Conservation (phyloP, 2,329 filamentous ascomycete species). For the Erysiphe neolycopersici region DNA sequence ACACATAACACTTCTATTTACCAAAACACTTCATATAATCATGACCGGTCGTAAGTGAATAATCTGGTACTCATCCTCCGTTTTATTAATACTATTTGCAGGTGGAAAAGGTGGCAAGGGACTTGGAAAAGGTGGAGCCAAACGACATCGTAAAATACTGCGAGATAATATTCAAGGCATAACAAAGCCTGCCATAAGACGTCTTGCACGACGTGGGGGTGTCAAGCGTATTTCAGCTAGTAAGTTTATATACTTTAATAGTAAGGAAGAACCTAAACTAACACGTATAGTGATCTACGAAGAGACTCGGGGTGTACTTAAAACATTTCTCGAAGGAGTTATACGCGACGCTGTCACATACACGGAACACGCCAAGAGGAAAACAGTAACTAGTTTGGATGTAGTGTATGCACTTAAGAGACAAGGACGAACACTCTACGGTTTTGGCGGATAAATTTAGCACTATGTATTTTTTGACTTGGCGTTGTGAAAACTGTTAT, state of each 20-base stretch:
- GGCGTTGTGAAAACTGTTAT: too few species aligned
- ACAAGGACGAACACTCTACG: conserved; percentile 39
- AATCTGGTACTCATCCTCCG: too few species aligned
- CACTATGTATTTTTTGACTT: too few species aligned
- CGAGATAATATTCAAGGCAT: conserved; percentile 99
- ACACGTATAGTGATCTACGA: conserved; percentile 31
- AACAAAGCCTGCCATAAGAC: conserved; percentile 92
- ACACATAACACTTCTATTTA: too few species aligned
- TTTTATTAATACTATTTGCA: too few species aligned
- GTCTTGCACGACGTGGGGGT: conserved; percentile 97
- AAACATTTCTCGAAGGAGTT: conserved; percentile 62
- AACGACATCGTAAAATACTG: conserved; percentile 97
- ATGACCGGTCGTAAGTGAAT: too few species aligned
- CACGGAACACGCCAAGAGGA: conserved; percentile 62
- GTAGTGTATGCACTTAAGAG: conserved; percentile 39
- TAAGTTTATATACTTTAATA: conserved; percentile 16
- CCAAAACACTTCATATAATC: too few species aligned
- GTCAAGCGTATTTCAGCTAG: conserved; percentile 99
- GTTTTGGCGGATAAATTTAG: conserved; percentile 37
- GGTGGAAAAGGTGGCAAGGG: conserved; percentile 54
- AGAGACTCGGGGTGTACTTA: conserved; percentile 61
- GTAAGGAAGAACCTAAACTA: neutral
- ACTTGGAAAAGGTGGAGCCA: conserved; percentile 93
- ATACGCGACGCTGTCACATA: conserved; percentile 50
- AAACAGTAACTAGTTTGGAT: conserved; percentile 39